A percentile compares a stretch with the other conserved stretches of the same genome.
Evolutionary conservation across 495 filamentous ascomycete species (phyloP).

Genomic region (Trichocladium antarcticum): DNA sequence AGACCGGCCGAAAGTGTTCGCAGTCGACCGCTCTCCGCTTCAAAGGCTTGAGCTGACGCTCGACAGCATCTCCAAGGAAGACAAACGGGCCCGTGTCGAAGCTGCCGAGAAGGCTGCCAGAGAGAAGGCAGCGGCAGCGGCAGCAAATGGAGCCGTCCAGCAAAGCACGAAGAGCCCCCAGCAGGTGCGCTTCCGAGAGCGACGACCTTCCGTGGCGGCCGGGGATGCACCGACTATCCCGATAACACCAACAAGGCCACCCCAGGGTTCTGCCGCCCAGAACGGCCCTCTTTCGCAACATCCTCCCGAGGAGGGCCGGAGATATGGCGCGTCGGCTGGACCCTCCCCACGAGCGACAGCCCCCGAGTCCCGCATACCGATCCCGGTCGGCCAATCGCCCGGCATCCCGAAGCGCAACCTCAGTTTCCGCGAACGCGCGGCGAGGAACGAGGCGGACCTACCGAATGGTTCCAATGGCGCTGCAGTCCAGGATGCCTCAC

Average conservation of each 20-base stretch:
- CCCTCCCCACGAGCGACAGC: constrained; percentile 22
- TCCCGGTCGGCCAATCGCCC: constrained; percentile 10
- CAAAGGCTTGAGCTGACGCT: constrained; percentile 85
- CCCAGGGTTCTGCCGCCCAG: constrained; percentile 3
- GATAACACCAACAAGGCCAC: constrained; percentile 16
- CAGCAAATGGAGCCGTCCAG: constrained; percentile 5
- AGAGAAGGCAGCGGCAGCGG: constrained; percentile 36
- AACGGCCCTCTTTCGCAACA: constrained; percentile 29
- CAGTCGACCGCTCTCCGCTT: constrained; percentile 72
- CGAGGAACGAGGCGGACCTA: constrained; percentile 26
- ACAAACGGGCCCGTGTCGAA: constrained; percentile 70
- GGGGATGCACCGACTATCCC: constrained; percentile 11
- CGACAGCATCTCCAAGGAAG: constrained; percentile 82
- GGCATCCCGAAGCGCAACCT: constrained; percentile 37
- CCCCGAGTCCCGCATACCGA: constrained; percentile 23
- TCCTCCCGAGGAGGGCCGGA: constrained; percentile 27
- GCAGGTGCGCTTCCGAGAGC: constrained; percentile 18
- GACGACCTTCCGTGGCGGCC: constrained; percentile 2
- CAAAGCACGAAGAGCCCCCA: constrained; percentile 16
- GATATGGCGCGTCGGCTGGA: constrained; percentile 15
- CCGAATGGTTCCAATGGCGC: constrained; percentile 19
- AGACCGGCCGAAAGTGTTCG: constrained; percentile 43
- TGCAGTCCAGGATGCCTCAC: constrained; percentile 15
- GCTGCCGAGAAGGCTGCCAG: constrained; percentile 53
- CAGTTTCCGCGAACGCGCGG: constrained; percentile 41